Base-by-base conservation (phyloP, 2,329 filamentous ascomycete species). In the Penicillium vulpinum region DNA sequence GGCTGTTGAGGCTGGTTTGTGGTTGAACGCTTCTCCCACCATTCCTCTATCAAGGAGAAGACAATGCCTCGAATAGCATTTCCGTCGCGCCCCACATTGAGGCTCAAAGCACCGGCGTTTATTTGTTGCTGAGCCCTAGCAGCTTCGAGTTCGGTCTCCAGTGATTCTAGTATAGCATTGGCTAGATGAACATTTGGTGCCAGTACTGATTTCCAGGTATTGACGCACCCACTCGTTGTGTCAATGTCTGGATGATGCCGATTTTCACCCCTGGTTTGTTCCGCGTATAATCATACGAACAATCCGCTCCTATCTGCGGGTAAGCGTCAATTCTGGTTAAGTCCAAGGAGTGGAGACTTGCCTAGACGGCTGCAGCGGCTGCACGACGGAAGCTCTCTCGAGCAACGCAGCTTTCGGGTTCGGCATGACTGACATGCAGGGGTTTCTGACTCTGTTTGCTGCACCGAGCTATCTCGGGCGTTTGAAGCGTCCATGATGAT, bases 321-420 rank as follows among this genome's bases (percentile, higher is more conserved):
- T n/a, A n/a, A n/a, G n/a, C n/a, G n/a, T n/a, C n/a, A n/a, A n/a
- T n/a, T n/a, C n/a, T n/a, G n/a, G n/a, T n/a, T n/a, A n/a, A n/a
- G n/a, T n/a, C n/a, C n/a, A n/a, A 51, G 22, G 9, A 3, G 13
- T 15, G n/a, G 33, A 28, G 48, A 22, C 43, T 16, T 26, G 50
- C 57, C 52, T 31, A 45, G 46, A 43, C 49, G 50, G 24, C 47
- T 51, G 39, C 55, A 55, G n/a, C 57, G 55, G 24, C 44, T 41
- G 38, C 58, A 60, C 22, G 43, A 16, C 13, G 58, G 58, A 18
- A 39, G 10, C 18, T 60, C 55, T 31, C 51, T 43, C 18, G 53
- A 57, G 51, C 59, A 61, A 13, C 57, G 53, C 16, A 52, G 53
- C 44, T 59, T 62, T 28, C 57, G 53, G 21, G 40, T 45, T 45